Evolutionary conservation across 257 asterid genomes (phyloP).

Genomic region (Misopates orontium): DNA sequence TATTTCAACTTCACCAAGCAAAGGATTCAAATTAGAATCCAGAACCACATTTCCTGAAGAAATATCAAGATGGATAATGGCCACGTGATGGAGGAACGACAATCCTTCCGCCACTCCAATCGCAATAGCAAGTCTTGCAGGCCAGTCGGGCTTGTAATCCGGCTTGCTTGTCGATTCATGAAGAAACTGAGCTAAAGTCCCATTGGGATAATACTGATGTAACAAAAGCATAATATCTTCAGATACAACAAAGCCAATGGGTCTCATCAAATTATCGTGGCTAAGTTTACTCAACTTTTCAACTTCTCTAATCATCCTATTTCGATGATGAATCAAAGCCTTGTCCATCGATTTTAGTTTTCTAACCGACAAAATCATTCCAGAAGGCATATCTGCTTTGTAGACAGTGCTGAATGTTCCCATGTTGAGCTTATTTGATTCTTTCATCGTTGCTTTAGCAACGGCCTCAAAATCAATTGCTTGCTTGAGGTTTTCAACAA

Average conservation of each 20-base stretch:
- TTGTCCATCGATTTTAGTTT: slow-evolving; percentile 77
- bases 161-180: slow-evolving; percentile 49
- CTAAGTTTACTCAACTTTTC: slow-evolving; percentile 81
- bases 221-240: slow-evolving; percentile 77
- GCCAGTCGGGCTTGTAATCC: slow-evolving; percentile 82
- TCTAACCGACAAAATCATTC: slow-evolving; percentile 73
- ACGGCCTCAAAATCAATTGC: slow-evolving; percentile 87
- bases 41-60: slow-evolving; percentile 84
- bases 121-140: slow-evolving; percentile 76
- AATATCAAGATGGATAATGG: slow-evolving; percentile 90
- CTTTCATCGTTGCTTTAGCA: slow-evolving; percentile 73
- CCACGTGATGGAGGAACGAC: slow-evolving; percentile 82
- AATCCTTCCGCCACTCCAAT: slow-evolving; percentile 92
- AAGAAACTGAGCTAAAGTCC: slow-evolving; percentile 73
- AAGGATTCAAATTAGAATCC: slow-evolving; percentile 69
- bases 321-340: slow-evolving; percentile 64
- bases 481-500: slow-evolving; percentile 78
- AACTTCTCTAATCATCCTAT: slow-evolving; percentile 89
- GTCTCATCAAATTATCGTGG: slow-evolving; percentile 80
- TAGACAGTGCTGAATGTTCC: slow-evolving; percentile 90
- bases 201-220: slow-evolving; percentile 61
- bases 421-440: slow-evolving; percentile 58
- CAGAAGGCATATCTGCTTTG: slow-evolving; percentile 97
- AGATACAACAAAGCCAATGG: slow-evolving; percentile 74
- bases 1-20: slow-evolving; percentile 90